Conservation (phyloP, 2,329 filamentous ascomycete species). For the Aspergillus viridinutans region DNA sequence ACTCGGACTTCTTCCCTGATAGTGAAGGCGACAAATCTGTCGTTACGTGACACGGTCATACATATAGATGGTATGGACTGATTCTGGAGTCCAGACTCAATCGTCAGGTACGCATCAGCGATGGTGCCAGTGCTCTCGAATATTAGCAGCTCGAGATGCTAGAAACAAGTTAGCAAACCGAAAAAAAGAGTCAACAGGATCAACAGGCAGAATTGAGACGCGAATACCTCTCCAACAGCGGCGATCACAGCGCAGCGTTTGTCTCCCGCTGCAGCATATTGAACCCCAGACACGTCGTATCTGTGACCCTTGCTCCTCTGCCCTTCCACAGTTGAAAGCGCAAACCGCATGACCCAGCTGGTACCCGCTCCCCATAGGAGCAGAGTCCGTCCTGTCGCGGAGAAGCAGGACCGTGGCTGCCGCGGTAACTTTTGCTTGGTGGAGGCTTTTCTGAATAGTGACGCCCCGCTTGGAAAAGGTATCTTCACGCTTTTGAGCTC, state of each 20-base stretch:
- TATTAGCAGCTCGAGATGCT: constrained; percentile 24
- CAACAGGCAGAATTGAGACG: neutral
- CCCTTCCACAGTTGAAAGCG: constrained; percentile 23
- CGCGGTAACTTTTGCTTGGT: constrained; percentile 23
- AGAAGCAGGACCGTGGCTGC: constrained; percentile 29
- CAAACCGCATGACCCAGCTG: constrained; percentile 26
- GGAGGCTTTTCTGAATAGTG: constrained; percentile 19
- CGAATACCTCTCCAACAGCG: constrained; percentile 18
- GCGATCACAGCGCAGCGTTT: constrained; percentile 30
- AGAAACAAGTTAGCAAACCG: constrained; percentile 8
- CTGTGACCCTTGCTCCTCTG: constrained; percentile 24
- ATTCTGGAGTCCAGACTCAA: constrained; percentile 22
- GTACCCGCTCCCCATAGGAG: constrained; percentile 18
- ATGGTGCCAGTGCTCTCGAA: constrained; percentile 23
- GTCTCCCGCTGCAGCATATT: constrained; percentile 30
- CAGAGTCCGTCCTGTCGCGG: constrained; percentile 19
- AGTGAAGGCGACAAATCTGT: constrained; percentile 19
- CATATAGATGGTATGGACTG: constrained; percentile 10
- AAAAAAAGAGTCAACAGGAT: neutral
- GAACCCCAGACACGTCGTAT: constrained; percentile 30
- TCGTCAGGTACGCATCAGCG: constrained; percentile 19
- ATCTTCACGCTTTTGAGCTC: constrained; percentile 18
- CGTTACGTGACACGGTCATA: constrained; percentile 21
- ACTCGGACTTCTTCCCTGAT: constrained; percentile 17
- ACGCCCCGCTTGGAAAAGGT: constrained; percentile 12